Percentiles rank a stretch among this genome's conserved stretches.
Conservation (phyloP, 2,329 filamentous ascomycete genomes). For the Ophiostoma tasmaniense region DNA sequence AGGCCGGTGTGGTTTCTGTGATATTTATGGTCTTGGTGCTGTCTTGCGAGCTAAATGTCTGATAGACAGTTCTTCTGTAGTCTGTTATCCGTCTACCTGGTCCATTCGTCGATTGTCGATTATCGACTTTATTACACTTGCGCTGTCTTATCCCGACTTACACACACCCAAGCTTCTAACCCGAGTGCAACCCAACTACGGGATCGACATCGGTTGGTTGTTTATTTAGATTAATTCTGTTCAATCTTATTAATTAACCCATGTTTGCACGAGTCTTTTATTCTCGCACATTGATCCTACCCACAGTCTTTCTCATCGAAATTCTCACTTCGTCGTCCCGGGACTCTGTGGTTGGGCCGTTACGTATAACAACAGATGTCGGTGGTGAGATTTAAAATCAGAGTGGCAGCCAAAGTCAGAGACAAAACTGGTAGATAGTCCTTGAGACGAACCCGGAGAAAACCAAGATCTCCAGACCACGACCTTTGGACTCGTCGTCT, state of each 20-base stretch:
- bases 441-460: background rate
- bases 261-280: background rate
- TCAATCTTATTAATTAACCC: background rate
- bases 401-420: background rate
- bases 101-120: background rate
- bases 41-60: background rate
- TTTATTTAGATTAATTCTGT: background rate
- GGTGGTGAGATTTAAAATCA: background rate
- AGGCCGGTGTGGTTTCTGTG: background rate
- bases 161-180: background rate
- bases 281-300: background rate
- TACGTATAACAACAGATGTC: background rate
- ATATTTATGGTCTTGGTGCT: background rate
- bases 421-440: background rate
- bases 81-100: background rate
- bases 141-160: background rate
- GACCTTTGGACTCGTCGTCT: background rate
- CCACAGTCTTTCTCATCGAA: background rate
- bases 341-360: background rate
- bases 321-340: background rate
- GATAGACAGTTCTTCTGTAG: background rate
- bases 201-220: background rate
- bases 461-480: background rate
- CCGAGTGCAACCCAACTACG: background rate
- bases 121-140: background rate